These are phyloP conservation scores for Lipomyces sp. DNA, from an alignment of 805 yeast genomes.

Conservation along the genomic window DNA sequence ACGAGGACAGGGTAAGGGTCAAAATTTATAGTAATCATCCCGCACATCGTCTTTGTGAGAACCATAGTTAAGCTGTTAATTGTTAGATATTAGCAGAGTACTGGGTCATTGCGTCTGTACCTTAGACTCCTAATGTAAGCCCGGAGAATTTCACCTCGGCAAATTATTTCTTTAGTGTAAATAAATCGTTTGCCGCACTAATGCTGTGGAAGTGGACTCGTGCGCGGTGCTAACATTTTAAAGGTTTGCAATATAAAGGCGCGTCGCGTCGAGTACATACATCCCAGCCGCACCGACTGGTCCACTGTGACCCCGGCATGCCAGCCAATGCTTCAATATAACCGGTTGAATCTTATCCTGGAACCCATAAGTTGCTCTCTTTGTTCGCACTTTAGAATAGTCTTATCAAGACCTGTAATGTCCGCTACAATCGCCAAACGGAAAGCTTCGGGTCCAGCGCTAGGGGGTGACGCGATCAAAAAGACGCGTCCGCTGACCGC, in stretches of 20 bases:
- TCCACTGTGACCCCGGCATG: background rate
- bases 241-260: no score
- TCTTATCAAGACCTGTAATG: background rate
- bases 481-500: constrained; percentile 29
- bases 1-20: background rate
- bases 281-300: background rate
- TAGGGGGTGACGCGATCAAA: constrained; percentile 7
- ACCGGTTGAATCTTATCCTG: background rate
- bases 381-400: background rate
- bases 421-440: constrained; percentile 22
- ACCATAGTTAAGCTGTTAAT: no score
- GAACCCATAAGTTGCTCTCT: background rate
- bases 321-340: background rate
- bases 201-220: no score
- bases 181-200: no score
- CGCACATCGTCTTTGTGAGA: background rate
- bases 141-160: no score
- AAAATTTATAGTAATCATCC: background rate
- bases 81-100: no score
- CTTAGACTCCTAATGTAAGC: no score
- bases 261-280: no score
- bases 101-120: no score
- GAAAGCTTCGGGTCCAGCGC: constrained; percentile 14
- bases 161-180: no score
- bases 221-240: no score